A percentile compares a stretch with the other conserved stretches of the same genome.
Evolutionary conservation across 768 basidiomycete species (phyloP).

Genomic region (Suillus subalutaceus): DNA sequence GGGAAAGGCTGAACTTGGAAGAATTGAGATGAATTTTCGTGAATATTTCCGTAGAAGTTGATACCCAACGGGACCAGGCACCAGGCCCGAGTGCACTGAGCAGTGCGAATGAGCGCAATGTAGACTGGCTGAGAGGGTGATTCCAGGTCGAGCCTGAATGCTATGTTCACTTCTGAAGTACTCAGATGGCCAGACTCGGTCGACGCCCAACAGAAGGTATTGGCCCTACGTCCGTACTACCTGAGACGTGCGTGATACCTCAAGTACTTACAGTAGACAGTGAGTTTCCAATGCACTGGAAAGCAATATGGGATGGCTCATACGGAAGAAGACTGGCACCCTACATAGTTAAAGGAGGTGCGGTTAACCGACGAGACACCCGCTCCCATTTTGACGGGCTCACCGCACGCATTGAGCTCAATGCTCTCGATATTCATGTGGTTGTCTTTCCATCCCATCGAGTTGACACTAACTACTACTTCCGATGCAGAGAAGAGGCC

Average conservation of each 20-base stretch:
- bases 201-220: constrained; percentile 53
- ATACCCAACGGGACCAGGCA: constrained; percentile 42
- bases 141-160: constrained; percentile 58
- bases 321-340: constrained; percentile 51
- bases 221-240: constrained; percentile 46
- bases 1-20: constrained; percentile 40
- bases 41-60: constrained; percentile 54
- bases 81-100: neutral
- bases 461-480: constrained; percentile 48
- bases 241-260: neutral
- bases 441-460: constrained; percentile 63
- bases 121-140: constrained; percentile 44
- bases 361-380: neutral
- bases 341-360: constrained; percentile 27
- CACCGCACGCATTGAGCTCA: constrained; percentile 35
- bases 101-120: neutral
- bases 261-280: constrained; percentile 48
- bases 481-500: neutral
- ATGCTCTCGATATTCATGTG: constrained; percentile 41
- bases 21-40: constrained; percentile 50
- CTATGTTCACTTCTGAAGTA: constrained; percentile 54
- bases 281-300: constrained; percentile 64
- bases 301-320: constrained; percentile 44
- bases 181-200: constrained; percentile 60
- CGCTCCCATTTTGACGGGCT: too few species aligned